These are phyloP conservation scores for Pistacia integerrima DNA, from an alignment of 345 rosid species.

Conservation along the genomic window DNA sequence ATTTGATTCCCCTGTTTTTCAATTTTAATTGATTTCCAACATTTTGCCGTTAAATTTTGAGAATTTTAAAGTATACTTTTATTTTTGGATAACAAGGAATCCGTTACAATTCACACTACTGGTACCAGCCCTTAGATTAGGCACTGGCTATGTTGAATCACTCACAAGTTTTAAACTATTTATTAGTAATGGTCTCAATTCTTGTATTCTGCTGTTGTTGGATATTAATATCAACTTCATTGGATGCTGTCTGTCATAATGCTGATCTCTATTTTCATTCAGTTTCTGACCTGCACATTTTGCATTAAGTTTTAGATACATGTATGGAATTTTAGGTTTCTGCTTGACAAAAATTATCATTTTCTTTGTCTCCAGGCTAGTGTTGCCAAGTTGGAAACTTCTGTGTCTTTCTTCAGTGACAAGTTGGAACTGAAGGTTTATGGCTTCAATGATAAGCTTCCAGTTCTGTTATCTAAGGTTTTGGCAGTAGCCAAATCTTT, in stretches of 20 bases:
- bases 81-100: too few relatives aligned
- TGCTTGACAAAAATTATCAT: slow-evolving; percentile 1
- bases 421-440: slow-evolving; percentile 87
- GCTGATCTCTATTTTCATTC: background rate
- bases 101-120: too few relatives aligned
- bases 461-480: slow-evolving; percentile 69
- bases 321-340: slow-evolving; percentile 10
- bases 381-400: slow-evolving; percentile 89
- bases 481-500: slow-evolving; percentile 73
- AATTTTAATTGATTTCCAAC: background rate
- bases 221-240: background rate
- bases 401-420: slow-evolving; percentile 64
- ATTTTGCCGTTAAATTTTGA: background rate
- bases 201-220: too few relatives aligned
- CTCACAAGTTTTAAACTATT: too few relatives aligned
- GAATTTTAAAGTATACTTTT: background rate
- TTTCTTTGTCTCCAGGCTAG: slow-evolving; percentile 66
- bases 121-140: too few relatives aligned
- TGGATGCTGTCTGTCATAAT: background rate
- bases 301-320: background rate
- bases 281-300: background rate
- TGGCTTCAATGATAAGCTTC: slow-evolving; percentile 91
- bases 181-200: too few relatives aligned
- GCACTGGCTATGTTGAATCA: too few relatives aligned
- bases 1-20: background rate